Evolutionary conservation across 768 basidiomycete species (phyloP), one percentile per base, ranked within the genome.

Genomic region (Leccinum rimulosum): DNA sequence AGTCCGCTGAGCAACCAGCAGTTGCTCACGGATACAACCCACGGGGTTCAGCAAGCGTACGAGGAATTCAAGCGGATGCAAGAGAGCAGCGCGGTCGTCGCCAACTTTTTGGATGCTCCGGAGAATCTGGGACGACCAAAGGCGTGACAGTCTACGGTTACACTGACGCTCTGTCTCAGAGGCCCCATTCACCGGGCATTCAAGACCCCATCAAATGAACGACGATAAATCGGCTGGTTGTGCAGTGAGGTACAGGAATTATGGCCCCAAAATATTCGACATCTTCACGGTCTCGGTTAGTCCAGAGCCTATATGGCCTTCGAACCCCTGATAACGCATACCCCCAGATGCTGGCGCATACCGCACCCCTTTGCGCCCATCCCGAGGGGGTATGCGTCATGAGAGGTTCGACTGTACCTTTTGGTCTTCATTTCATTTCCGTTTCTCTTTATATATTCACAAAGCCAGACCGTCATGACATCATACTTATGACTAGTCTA

Each of bases 61-160:
- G 84, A 85, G 22, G 73, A 77, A 60, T 70, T 82, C 10, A 80
- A 82, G 62, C 75, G 80, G 10, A 77, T 78, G 50, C 84, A 85
- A 65, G 85, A 86, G 54, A 83, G 82, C 60, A 82, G 82, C 9
- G 77, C 75, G 28, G 80, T 84, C 15, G 84, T 82, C 3, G 81
- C 73, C 36, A 80, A 75, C 58, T 65, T 81, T 47, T 55, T 82
- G 57, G 55, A 69, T 15, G 61, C 70, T 0, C 65, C 74, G 4
- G 76, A 77, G 36, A 54, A 30, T 15, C 1, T 45, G 28, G 59
- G 63, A 25, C 61, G 65, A 47, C 45, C 61, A 40, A 70, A 56
- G 56, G 38, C n/a, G 12, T 71, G 36, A 62, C 17, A 38, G 38
- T 4, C 33, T 33, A 33, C 33, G 33, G 33, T 33, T 38, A 2